Percentiles rank a stretch among this genome's conserved stretches.
Evolutionary conservation across 208 protist species (phyloP).

Genomic region (Leishmania tarentolae): DNA sequence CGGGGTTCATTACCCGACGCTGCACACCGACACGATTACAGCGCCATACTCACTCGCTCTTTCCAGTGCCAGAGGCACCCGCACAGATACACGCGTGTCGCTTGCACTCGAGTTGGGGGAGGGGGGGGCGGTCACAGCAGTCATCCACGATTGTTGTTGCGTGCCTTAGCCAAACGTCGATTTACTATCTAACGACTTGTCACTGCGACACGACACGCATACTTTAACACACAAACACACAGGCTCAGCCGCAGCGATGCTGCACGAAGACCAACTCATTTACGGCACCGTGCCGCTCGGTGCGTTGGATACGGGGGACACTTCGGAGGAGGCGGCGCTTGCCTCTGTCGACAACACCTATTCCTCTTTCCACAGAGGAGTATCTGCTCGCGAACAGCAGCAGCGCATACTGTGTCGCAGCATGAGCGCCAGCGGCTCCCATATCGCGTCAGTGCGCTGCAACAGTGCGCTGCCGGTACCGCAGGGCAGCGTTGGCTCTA

Average conservation of each 20-base stretch:
- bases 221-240: not conserved
- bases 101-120: not conserved
- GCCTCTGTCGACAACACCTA: constrained; percentile 3
- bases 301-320: not conserved
- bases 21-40: constrained; percentile 1
- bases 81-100: not conserved
- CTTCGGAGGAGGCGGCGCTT: not conserved
- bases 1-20: not conserved
- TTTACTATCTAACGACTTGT: not conserved
- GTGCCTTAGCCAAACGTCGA: not conserved
- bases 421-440: constrained; percentile 14
- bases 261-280: constrained; percentile 4
- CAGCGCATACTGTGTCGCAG: constrained; percentile 25
- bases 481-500: constrained; percentile 5
- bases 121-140: not conserved
- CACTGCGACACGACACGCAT: not conserved
- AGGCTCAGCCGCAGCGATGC: not conserved
- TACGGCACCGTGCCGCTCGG: not conserved
- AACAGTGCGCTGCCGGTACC: constrained; percentile 13
- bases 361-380: not conserved
- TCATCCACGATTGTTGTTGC: not conserved
- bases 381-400: constrained; percentile 7
- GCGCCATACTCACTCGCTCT: not conserved
- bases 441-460: constrained; percentile 26
- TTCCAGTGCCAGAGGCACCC: not conserved